Evolutionary conservation across 805 yeast species (phyloP).

Genomic region (Pichia kluyveri): DNA sequence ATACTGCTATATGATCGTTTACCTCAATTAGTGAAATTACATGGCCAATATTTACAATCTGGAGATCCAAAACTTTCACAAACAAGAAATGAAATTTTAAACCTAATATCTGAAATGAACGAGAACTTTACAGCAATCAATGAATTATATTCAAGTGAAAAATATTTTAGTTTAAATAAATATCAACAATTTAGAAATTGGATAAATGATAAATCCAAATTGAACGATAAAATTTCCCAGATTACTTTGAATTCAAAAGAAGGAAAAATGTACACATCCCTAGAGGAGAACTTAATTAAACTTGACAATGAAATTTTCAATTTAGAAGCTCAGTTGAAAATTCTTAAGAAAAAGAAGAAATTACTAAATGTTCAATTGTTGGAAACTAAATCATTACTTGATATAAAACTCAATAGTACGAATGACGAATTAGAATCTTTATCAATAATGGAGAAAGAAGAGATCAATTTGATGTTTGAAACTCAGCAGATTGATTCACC

Average conservation of each 20-base stretch:
- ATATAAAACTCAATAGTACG: slow-evolving; percentile 37
- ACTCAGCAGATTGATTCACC: slow-evolving; percentile 1
- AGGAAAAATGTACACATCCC: slow-evolving; percentile 31
- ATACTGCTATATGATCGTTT: slow-evolving; percentile 18
- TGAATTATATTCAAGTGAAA: slow-evolving; percentile 37
- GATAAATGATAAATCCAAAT: slow-evolving; percentile 30
- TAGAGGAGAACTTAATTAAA: slow-evolving; percentile 26
- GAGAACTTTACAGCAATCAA: slow-evolving; percentile 35
- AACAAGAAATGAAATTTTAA: slow-evolving; percentile 23
- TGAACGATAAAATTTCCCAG: slow-evolving; percentile 28
- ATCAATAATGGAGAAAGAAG: slow-evolving; percentile 14
- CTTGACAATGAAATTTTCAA: slow-evolving; percentile 31
- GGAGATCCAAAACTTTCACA: slow-evolving; percentile 29
- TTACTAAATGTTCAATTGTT: slow-evolving; percentile 31
- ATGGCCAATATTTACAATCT: slow-evolving; percentile 20
- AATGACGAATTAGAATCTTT: slow-evolving; percentile 26
- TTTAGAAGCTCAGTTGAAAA: slow-evolving; percentile 28
- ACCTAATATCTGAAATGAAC: slow-evolving; percentile 28
- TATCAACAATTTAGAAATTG: slow-evolving; percentile 26
- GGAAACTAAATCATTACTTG: slow-evolving; percentile 40
- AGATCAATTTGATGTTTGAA: slow-evolving; percentile 7
- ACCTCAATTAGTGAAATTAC: slow-evolving; percentile 17
- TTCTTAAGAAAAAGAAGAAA: slow-evolving; percentile 27
- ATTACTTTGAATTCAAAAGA: slow-evolving; percentile 32
- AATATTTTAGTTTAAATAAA: slow-evolving; percentile 13